Evolutionary conservation across 176 grass and related monocot genomes (phyloP).

Genomic region (Pontederia paniculata): DNA sequence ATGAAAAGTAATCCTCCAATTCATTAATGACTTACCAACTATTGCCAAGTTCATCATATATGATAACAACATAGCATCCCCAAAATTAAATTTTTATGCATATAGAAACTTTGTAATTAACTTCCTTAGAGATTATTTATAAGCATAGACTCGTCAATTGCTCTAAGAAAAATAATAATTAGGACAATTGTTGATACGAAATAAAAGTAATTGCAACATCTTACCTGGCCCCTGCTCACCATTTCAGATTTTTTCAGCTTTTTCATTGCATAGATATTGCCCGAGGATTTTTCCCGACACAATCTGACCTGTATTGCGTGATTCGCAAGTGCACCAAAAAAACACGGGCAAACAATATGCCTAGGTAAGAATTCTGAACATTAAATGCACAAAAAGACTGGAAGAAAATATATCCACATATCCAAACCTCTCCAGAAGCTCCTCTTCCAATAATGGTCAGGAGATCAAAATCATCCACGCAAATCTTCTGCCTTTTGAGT

Average conservation of each 20-base stretch:
- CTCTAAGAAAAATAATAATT: too few species aligned
- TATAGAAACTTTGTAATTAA: too few species aligned
- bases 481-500: slow-evolving; percentile 99
- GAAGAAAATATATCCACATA: neutral
- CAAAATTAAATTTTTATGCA: too few species aligned
- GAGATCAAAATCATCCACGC: slow-evolving; percentile 93
- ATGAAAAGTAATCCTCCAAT: too few species aligned
- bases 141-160: too few species aligned
- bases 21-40: too few species aligned
- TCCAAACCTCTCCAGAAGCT: slow-evolving; percentile 93
- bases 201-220: slow-evolving; percentile 4
- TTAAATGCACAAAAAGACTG: neutral
- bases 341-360: neutral
- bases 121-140: too few species aligned
- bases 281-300: slow-evolving; percentile 74
- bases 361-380: neutral
- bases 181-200: neutral
- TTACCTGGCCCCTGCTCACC: slow-evolving; percentile 95
- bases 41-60: too few species aligned
- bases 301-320: slow-evolving; percentile 62
- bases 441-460: slow-evolving; percentile 98
- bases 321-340: slow-evolving; percentile 8
- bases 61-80: too few species aligned
- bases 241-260: slow-evolving; percentile 99
- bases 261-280: slow-evolving; percentile 99